Evolutionary conservation across 2,329 filamentous ascomycete species (phyloP).

Genomic region (Hortaea werneckii): DNA sequence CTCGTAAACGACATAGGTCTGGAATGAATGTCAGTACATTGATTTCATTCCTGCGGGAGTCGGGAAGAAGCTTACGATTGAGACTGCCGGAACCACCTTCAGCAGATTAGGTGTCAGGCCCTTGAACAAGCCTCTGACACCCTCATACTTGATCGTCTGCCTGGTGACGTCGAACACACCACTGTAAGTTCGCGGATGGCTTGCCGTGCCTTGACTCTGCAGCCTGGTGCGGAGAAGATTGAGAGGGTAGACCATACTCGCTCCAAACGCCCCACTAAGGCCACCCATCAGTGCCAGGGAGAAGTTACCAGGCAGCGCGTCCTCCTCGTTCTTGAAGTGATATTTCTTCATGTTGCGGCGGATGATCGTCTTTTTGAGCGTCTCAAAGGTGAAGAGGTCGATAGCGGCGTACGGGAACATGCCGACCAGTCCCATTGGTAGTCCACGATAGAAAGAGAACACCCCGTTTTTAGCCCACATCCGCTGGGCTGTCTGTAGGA

Average conservation of each 20-base stretch:
- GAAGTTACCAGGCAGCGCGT: constrained; percentile 65
- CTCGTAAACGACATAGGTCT: constrained; percentile 79
- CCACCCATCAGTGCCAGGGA: constrained; percentile 82
- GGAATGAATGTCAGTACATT: not conserved
- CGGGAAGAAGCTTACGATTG: constrained; percentile 47
- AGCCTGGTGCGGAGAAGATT: constrained; percentile 79
- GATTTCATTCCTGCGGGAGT: not conserved
- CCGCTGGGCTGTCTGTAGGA: constrained; percentile 71
- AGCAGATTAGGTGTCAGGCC: constrained; percentile 89
- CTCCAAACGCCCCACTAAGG: constrained; percentile 81
- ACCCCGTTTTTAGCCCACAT: constrained; percentile 73
- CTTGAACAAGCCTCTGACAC: constrained; percentile 79
- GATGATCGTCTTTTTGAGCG: constrained; percentile 68
- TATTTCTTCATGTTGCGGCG: constrained; percentile 57
- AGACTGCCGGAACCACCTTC: constrained; percentile 91
- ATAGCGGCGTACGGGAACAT: constrained; percentile 98
- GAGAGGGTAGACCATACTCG: constrained; percentile 87
- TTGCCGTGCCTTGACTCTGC: constrained; percentile 87
- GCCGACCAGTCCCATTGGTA: constrained; percentile 86
- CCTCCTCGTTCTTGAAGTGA: constrained; percentile 73
- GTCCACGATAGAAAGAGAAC: constrained; percentile 73
- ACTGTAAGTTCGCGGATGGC: constrained; percentile 82
- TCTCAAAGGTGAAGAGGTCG: constrained; percentile 90
- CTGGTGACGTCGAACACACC: constrained; percentile 82
- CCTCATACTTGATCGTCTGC: constrained; percentile 75